Base-by-base conservation (phyloP, 192 early-diverging fungal species). In the Endogone sp. region DNA sequence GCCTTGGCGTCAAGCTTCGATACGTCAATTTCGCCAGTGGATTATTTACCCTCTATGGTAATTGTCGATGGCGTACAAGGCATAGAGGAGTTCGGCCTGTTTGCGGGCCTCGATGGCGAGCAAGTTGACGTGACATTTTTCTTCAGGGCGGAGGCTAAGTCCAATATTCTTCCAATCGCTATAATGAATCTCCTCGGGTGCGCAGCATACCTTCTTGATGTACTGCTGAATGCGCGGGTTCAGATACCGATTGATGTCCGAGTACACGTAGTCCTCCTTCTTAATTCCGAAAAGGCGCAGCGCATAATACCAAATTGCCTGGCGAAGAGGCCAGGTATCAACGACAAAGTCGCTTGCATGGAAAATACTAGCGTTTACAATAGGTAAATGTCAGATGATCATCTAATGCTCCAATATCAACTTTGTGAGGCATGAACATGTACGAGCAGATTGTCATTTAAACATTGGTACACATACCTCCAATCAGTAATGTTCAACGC, bases 41-140 rank as follows among this genome's bases (percentile, higher is more conserved):
- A 20, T 68, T 23, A 2, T 62, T 25, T 16, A n/a, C 13, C 13
- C 44, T 22, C 58, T 65, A 13, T 30, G 25, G 63, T 66, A 59
- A 56, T 26, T 58, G 22, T 28, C 25, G 28, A 30, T n/a, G 26
- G 25, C 28, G 21, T 20, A 65, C 22, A 87, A 75, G 16, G 80
- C 83, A 67, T 85, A 87, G 29, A 85, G 72, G n/a, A 87, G 63
- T 28, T 80, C 72, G 37, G 84, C 84, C 27, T 85, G 83, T 62
- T 85, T 87, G 58, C 79, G 76, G 3, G 85, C 84, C 62, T 85
- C 79, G 31, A 78, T 75, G 16, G 82, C 73, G 62, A 87, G 71
- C 16, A 87, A 64, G 56, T 82, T 84, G 29, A 87, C 71, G 59
- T 85, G 85, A 56, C 84, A 85, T 64, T 85, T 83, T 60, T 87